Percentiles rank a stretch among this genome's conserved stretches.
These are phyloP conservation scores for Populus hybrid DNA, from an alignment of 441 rosid genomes.

Conservation along the genomic window DNA sequence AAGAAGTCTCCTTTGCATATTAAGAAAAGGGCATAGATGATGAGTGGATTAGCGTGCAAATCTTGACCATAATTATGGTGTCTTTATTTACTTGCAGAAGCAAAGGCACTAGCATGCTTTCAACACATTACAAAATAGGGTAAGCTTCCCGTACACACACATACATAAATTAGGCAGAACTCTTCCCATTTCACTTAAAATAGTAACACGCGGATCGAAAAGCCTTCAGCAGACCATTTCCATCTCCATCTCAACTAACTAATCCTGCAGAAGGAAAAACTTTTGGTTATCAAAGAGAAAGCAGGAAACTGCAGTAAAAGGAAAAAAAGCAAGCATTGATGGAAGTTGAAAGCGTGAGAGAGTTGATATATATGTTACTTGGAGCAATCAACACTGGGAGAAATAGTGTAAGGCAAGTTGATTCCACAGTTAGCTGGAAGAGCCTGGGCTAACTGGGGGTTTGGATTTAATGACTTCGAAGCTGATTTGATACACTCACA, in stretches of 20 bases:
- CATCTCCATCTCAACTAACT: slow-evolving; percentile 1
- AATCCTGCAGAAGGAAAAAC: slow-evolving; percentile 21
- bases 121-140: background rate
- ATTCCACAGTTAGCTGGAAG: slow-evolving; percentile 66
- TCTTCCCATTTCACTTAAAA: background rate
- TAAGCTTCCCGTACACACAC: background rate
- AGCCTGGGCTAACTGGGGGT: slow-evolving; percentile 55
- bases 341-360: background rate
- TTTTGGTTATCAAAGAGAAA: background rate
- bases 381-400: slow-evolving; percentile 68
- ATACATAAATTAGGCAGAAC: background rate
- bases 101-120: background rate
- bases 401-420: slow-evolving; percentile 49
- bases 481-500: slow-evolving; percentile 73
- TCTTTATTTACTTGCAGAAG: slow-evolving; percentile 7
- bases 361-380: slow-evolving; percentile 33
- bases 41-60: background rate
- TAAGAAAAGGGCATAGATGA: background rate
- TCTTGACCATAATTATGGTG: background rate
- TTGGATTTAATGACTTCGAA: slow-evolving; percentile 52
- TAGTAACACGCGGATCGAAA: background rate
- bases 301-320: background rate
- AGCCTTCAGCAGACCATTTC: background rate
- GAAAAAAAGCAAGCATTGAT: background rate
- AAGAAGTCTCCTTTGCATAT: background rate